Conservation (phyloP, 2,329 filamentous ascomycete genomes). For the Conoideocrella luteorostrata region DNA sequence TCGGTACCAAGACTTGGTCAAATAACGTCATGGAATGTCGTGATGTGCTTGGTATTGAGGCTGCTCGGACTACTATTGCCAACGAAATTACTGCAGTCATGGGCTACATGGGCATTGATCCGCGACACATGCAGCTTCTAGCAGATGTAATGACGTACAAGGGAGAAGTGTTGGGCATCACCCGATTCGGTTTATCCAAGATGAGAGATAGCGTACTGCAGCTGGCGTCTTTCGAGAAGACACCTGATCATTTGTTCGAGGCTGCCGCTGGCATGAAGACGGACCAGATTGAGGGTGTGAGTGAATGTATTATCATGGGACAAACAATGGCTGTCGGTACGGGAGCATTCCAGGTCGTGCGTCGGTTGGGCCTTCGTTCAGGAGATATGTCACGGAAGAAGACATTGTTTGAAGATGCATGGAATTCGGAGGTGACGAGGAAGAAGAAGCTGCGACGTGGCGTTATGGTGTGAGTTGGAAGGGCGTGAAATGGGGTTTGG, state of each 20-base stretch:
- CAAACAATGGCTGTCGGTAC: slow-evolving; percentile 91
- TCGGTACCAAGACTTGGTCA: slow-evolving; percentile 65
- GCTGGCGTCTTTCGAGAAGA: slow-evolving; percentile 95
- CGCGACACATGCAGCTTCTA: slow-evolving; percentile 93
- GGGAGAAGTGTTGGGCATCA: slow-evolving; percentile 93
- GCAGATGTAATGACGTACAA: slow-evolving; percentile 99
- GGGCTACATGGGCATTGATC: slow-evolving; percentile 92
- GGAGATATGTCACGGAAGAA: slow-evolving; percentile 51
- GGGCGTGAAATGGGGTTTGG: too few species aligned
- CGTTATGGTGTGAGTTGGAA: too few species aligned
- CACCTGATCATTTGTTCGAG: slow-evolving; percentile 93
- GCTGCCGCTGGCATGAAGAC: slow-evolving; percentile 88
- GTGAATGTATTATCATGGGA: slow-evolving; percentile 97
- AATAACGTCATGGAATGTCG: slow-evolving; percentile 89
- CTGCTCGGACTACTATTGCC: slow-evolving; percentile 82
- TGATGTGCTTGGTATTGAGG: slow-evolving; percentile 89
- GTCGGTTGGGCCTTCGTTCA: slow-evolving; percentile 62
- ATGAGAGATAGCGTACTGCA: slow-evolving; percentile 94
- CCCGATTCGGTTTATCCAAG: slow-evolving; percentile 90
- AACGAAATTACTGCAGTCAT: slow-evolving; percentile 84
- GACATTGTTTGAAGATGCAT: slow-evolving; percentile 67
- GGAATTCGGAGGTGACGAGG: slow-evolving; percentile 45
- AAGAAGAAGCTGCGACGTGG: too few species aligned
- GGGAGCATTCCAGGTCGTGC: slow-evolving; percentile 83
- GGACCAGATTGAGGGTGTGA: slow-evolving; percentile 87